Base-by-base conservation (phyloP, 805 yeast genomes). In the Kodamaea neixiangensis region DNA sequence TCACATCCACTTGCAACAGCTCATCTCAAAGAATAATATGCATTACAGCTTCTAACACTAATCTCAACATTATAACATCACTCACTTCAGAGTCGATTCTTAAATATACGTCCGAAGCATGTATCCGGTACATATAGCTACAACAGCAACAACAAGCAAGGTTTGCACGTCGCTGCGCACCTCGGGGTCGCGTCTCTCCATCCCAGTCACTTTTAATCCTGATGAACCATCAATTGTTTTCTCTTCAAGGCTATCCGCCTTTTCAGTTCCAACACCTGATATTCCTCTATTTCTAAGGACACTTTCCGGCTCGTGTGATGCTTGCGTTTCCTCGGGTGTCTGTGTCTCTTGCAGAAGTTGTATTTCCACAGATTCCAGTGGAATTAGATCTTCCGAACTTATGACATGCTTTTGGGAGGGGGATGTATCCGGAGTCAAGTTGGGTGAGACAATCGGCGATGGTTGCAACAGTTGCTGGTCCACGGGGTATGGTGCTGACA, bases 361-460 rank as follows among this genome's bases (percentile, higher is more conserved):
- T 3, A 7, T 25, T 25, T 25, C 31, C 31, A 25, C 10, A 5
- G 31, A 5, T 7, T 25, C 31, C 10, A 5, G 31, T 7, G 31
- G 31, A 25, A 25, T 25, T 25, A 25, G 10, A 3, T 25, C 31
- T 25, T 25, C 31, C 11, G 31, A 10, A 25, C 11, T 5, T 25
- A 13, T 5, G 20, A 37, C 17, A 7, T 17, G 41, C 10, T 15
- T 14, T 13, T 37, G 19, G 20, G 13, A 10, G 3, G 39, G 38
- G 11, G 34, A 25, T n/a, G 34, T 29, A 17, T 33, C 39, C 14
- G 46, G 39, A 22, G 39, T 44, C 25, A 44, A 31, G 20, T 31
- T 33, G n/a, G 46, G 46, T 40, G 49, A 47, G 15, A 47, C 15
- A 17, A 37, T 37, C 6, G 41, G 41, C 19, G 41, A 37, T 19